A percentile compares a stretch with the other conserved stretches of the same genome.
These are phyloP conservation scores for Bipolaris cookei DNA, from an alignment of 2,329 filamentous ascomycete genomes.

Conservation along the genomic window DNA sequence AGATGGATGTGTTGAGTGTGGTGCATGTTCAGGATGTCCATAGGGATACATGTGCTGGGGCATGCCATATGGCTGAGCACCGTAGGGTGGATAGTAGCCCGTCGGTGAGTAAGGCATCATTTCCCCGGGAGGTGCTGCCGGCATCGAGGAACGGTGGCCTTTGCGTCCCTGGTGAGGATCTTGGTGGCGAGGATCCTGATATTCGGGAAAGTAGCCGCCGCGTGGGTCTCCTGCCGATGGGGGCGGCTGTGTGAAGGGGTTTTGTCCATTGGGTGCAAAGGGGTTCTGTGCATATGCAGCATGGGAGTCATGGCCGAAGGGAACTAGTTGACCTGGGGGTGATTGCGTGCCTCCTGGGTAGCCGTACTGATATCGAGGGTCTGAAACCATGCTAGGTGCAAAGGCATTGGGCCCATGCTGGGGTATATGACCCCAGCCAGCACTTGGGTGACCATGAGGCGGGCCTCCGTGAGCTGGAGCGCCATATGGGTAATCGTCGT, in stretches of 20 bases:
- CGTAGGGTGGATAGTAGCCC: slow-evolving; percentile 41
- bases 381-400: slow-evolving; percentile 49
- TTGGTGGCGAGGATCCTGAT: slow-evolving; percentile 16
- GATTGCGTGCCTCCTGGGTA: slow-evolving; percentile 33
- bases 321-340: slow-evolving; percentile 40
- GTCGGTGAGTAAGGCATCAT: slow-evolving; percentile 45
- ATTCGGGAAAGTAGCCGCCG: slow-evolving; percentile 48
- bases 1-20: slow-evolving; percentile 15
- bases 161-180: slow-evolving; percentile 23
- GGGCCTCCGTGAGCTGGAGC: slow-evolving; percentile 34
- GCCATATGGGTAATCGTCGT: slow-evolving; percentile 54
- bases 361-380: slow-evolving; percentile 36
- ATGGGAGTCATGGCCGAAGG: slow-evolving; percentile 49
- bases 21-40: slow-evolving; percentile 21
- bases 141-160: slow-evolving; percentile 46
- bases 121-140: slow-evolving; percentile 32
- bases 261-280: slow-evolving; percentile 36
- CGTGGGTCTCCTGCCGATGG: slow-evolving; percentile 24
- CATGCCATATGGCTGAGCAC: slow-evolving; percentile 37
- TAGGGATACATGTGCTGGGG: slow-evolving; percentile 36
- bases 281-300: slow-evolving; percentile 41
- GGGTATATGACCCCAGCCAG: slow-evolving; percentile 48
- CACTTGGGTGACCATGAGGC: slow-evolving; percentile 45
- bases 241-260: slow-evolving; percentile 36
- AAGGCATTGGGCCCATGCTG: slow-evolving; percentile 45